phyloP scores from a whole-genome alignment of 208 protist species.

The Tritrichomonas foetus region DNA sequence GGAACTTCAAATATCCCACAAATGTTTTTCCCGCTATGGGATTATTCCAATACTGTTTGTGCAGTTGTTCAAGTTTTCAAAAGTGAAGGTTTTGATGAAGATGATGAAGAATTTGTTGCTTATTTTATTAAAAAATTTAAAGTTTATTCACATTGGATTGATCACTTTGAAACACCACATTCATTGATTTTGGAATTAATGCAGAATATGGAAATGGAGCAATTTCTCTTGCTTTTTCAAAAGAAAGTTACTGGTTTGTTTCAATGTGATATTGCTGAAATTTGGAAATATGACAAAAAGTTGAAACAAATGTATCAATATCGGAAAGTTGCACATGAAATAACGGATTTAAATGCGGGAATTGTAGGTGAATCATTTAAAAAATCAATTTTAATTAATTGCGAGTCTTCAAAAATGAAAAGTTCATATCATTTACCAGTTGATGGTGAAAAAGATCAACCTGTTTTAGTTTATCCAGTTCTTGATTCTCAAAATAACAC shows the following conservation, averaged over 20 bases:
- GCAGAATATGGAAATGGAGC: slow-evolving; percentile 1
- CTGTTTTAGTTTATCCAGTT: background rate
- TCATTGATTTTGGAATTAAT: background rate
- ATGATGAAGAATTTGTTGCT: background rate
- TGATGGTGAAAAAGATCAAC: background rate
- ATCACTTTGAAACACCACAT: background rate
- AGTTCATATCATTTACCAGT: background rate
- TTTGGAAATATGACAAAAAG: background rate
- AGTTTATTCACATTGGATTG: background rate
- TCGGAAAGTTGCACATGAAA: background rate
- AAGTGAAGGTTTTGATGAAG: background rate
- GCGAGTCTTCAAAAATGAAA: background rate
- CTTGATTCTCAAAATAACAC: background rate
- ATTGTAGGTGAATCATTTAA: slow-evolving; percentile 9
- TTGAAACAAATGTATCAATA: background rate
- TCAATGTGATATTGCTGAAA: slow-evolving; percentile 16
- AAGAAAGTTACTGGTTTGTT: background rate
- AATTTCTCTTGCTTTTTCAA: background rate
- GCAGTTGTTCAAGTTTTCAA: slow-evolving; percentile 11
- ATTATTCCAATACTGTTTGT: background rate
- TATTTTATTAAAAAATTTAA: slow-evolving; percentile 11
- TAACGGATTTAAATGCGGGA: background rate
- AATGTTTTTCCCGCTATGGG: slow-evolving; percentile 1
- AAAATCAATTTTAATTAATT: background rate
- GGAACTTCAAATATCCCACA: background rate